A percentile compares a stretch with the other conserved stretches of the same genome.
Conservation (phyloP, 1,284 basidiomycete genomes). For the Trichosporon coremiiforme region DNA sequence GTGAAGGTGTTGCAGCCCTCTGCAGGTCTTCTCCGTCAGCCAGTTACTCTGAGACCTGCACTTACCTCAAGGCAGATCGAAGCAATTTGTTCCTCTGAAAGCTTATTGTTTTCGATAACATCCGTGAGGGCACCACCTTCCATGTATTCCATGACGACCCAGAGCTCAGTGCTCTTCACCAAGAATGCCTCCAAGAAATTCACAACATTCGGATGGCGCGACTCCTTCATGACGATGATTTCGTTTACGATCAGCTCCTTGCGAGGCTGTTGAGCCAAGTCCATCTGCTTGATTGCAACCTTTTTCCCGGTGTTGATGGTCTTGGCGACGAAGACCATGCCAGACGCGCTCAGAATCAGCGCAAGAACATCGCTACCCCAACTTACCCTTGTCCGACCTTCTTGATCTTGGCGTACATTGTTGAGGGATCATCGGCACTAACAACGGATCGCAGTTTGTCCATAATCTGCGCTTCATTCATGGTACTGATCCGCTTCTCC, state of each 20-base stretch:
- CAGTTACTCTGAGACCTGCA: neutral
- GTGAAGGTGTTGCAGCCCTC: slow-evolving; percentile 89
- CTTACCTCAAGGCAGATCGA: slow-evolving; percentile 88
- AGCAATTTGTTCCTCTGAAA: slow-evolving; percentile 95
- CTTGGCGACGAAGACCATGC: slow-evolving; percentile 98
- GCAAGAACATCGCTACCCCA: neutral
- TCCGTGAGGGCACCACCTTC: slow-evolving; percentile 97
- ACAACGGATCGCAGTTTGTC: slow-evolving; percentile 92
- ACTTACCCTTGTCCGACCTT: slow-evolving; percentile 96
- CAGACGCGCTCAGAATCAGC: slow-evolving; percentile 71
- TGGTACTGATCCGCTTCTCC: slow-evolving; percentile 88
- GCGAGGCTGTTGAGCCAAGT: slow-evolving; percentile 88
- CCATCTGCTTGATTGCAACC: slow-evolving; percentile 99
- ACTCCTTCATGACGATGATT: slow-evolving; percentile 98
- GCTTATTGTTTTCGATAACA: slow-evolving; percentile 94
- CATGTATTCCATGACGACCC: slow-evolving; percentile 99
- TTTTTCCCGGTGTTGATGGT: slow-evolving; percentile 82
- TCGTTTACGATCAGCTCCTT: slow-evolving; percentile 99
- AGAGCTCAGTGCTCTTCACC: slow-evolving; percentile 87
- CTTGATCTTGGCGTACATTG: slow-evolving; percentile 93
- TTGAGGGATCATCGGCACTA: slow-evolving; percentile 80
- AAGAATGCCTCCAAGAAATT: slow-evolving; percentile 95
- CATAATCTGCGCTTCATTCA: slow-evolving; percentile 98
- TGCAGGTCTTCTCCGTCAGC: slow-evolving; percentile 73
- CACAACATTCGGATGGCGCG: slow-evolving; percentile 97